phyloP scores from a whole-genome alignment of 768 basidiomycete genomes.

The Porphyrellus cyaneotinctus region DNA sequence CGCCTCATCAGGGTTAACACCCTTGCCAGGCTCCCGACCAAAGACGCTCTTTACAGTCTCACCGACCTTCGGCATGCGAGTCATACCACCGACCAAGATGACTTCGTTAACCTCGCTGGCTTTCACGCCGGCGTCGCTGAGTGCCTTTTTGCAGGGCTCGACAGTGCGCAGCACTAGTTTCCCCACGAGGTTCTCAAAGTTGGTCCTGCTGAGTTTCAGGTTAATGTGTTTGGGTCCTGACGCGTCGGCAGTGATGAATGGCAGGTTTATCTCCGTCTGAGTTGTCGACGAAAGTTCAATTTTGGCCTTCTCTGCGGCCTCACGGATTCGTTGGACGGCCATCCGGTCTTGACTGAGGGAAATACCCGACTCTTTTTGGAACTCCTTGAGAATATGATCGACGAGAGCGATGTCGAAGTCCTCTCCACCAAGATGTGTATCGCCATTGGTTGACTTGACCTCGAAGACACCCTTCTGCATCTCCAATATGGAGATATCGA shows the following conservation, averaged over 20 bases:
- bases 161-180: constrained; percentile 84
- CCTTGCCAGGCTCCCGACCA: constrained; percentile 95
- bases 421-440: constrained; percentile 96
- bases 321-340: constrained; percentile 98
- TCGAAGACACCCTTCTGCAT: constrained; percentile 99
- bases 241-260: constrained; percentile 96
- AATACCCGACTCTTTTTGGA: constrained; percentile 89
- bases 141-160: constrained; percentile 96
- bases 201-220: constrained; percentile 78
- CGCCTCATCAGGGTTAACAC: constrained; percentile 99
- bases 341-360: constrained; percentile 84
- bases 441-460: constrained; percentile 99
- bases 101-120: constrained; percentile 92
- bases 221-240: constrained; percentile 98
- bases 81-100: constrained; percentile 98
- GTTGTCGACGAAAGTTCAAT: constrained; percentile 93
- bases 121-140: constrained; percentile 91
- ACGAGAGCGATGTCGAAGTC: constrained; percentile 94
- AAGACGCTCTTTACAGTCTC: constrained; percentile 88
- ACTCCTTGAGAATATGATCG: constrained; percentile 79
- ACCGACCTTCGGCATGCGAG: constrained; percentile 92
- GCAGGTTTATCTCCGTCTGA: constrained; percentile 95
- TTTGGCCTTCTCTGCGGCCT: constrained; percentile 99
- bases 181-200: constrained; percentile 84
- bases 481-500: constrained; percentile 98